A percentile compares a stretch with the other conserved stretches of the same genome.
Conservation (phyloP, 495 filamentous ascomycete genomes). For the Thermochaetoides thermophila region DNA sequence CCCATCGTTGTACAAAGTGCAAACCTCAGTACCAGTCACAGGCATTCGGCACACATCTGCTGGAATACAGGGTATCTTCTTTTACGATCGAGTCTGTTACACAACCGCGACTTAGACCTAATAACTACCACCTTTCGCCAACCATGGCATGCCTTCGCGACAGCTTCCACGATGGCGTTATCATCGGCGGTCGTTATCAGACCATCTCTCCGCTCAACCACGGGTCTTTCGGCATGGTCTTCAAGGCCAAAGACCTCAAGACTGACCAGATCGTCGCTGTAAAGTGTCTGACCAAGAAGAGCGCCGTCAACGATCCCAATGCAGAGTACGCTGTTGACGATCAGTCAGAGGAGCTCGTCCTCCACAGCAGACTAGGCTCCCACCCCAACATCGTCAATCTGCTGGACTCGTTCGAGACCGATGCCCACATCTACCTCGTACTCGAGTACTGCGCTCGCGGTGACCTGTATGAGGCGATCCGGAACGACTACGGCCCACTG, state of each 20-base stretch:
- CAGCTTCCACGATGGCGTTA: conserved; percentile 53
- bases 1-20: conserved; percentile 28
- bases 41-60: conserved; percentile 27
- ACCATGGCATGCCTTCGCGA: conserved; percentile 75
- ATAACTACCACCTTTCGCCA: conserved; percentile 20
- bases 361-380: conserved; percentile 59
- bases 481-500: conserved; percentile 67
- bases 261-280: conserved; percentile 74
- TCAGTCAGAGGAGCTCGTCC: conserved; percentile 71
- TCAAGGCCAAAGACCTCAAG: conserved; percentile 65
- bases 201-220: conserved; percentile 91
- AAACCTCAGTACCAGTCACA: conserved; percentile 21
- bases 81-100: conserved; percentile 17
- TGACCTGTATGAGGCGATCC: conserved; percentile 94
- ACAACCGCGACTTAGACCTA: conserved; percentile 12
- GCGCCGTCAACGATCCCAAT: conserved; percentile 36
- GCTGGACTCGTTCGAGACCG: conserved; percentile 81
- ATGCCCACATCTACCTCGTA: conserved; percentile 77
- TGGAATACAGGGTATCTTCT: conserved; percentile 19
- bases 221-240: conserved; percentile 97
- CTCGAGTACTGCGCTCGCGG: conserved; percentile 93
- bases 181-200: conserved; percentile 76
- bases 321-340: conserved; percentile 55
- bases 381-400: conserved; percentile 94
- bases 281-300: conserved; percentile 80